Evolutionary conservation across 2,329 filamentous ascomycete species (phyloP).

Genomic region (Diaporthe citrichinensis): DNA sequence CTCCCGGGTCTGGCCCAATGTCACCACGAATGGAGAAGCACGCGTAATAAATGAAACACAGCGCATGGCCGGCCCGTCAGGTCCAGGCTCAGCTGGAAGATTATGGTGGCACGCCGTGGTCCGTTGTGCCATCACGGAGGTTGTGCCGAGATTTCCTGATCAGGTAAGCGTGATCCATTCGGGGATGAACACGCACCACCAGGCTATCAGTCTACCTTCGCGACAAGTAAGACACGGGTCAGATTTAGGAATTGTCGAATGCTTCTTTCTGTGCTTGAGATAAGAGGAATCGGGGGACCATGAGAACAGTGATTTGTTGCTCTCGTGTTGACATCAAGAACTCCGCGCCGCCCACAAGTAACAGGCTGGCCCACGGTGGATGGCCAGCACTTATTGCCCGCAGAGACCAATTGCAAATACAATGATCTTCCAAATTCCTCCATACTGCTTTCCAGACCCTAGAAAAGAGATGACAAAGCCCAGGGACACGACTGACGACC

Average conservation of each 20-base stretch:
- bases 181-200: background rate
- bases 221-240: background rate
- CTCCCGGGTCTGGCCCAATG: constrained; percentile 10
- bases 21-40: constrained; percentile 3
- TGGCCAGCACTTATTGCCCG: background rate
- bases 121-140: constrained; percentile 34
- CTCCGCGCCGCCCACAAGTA: background rate
- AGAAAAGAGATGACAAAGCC: constrained; percentile 1
- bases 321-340: background rate
- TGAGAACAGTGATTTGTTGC: background rate
- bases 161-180: constrained; percentile 19
- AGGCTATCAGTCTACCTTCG: background rate
- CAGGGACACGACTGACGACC: background rate
- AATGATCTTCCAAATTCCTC: constrained; percentile 33
- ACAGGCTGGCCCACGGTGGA: background rate
- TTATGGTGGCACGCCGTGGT: background rate
- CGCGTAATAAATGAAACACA: background rate
- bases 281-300: background rate
- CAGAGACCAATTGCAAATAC: constrained; percentile 31
- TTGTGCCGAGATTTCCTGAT: constrained; percentile 40
- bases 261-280: background rate
- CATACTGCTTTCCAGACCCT: background rate
- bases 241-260: background rate
- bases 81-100: background rate
- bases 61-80: constrained; percentile 16